These are phyloP conservation scores for Thelonectria blattea DNA, from an alignment of 2,329 filamentous ascomycete species.

Conservation along the genomic window DNA sequence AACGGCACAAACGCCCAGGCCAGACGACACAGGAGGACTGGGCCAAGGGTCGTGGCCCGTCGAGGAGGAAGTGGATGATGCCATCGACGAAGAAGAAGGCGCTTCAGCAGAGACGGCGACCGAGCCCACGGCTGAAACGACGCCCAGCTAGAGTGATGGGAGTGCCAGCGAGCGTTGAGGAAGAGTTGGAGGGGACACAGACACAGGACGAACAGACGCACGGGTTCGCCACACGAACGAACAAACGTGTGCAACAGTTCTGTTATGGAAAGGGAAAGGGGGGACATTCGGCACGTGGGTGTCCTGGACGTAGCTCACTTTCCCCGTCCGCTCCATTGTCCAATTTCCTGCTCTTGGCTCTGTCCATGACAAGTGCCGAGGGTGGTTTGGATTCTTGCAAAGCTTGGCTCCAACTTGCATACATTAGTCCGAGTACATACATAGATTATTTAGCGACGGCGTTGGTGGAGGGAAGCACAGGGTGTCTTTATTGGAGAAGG, in stretches of 20 bases:
- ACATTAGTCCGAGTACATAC: neutral
- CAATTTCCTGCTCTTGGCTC: neutral
- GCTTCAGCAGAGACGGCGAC: conserved; percentile 10
- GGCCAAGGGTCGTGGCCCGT: neutral
- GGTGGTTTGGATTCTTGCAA: neutral
- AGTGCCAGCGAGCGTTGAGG: neutral
- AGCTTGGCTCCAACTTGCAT: conserved; percentile 1
- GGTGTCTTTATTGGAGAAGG: neutral
- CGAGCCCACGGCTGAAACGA: conserved; percentile 11
- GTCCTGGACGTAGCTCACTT: neutral
- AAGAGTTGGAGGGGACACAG: neutral
- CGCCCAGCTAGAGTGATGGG: neutral
- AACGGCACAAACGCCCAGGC: conserved; percentile 4
- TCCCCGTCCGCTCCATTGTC: neutral
- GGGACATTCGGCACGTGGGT: neutral
- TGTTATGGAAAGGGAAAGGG: neutral
- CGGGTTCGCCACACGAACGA: neutral
- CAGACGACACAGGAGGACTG: neutral
- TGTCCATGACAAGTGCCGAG: neutral
- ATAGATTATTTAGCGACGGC: neutral
- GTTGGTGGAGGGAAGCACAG: neutral
- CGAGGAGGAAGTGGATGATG: neutral
- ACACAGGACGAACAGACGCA: neutral
- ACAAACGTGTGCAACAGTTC: neutral
- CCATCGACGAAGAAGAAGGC: neutral